These are phyloP conservation scores for Gaeumannomyces tritici DNA, from an alignment of 2,329 filamentous ascomycete species.

Conservation along the genomic window DNA sequence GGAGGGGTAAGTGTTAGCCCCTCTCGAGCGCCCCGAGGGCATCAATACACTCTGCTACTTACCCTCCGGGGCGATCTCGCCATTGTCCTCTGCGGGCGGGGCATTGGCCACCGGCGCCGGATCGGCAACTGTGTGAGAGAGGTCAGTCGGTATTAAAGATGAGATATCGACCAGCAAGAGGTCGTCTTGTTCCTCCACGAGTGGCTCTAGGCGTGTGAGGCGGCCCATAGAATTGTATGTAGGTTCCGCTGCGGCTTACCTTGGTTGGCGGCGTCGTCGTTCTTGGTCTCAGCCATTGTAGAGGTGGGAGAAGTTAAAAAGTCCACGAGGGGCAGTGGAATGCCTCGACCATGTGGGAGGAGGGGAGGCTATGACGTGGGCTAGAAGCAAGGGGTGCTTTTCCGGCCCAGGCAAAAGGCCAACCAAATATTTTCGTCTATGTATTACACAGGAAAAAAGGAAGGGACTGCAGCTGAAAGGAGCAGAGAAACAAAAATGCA, in stretches of 20 bases:
- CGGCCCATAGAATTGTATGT: not conserved
- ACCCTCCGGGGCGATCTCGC: slow-evolving; percentile 22
- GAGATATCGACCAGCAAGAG: not conserved
- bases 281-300: slow-evolving; percentile 3
- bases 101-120: slow-evolving; percentile 2
- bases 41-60: slow-evolving; percentile 4
- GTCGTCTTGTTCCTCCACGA: not conserved
- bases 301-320: not conserved
- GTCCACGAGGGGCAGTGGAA: not conserved
- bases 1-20: slow-evolving; percentile 7
- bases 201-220: not conserved
- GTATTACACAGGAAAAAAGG: not conserved
- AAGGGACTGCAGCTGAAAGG: not conserved
- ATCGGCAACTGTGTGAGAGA: slow-evolving; percentile 2
- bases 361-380: not conserved
- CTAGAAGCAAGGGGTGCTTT: not conserved
- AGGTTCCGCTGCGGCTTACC: not conserved
- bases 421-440: not conserved
- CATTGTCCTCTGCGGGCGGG: slow-evolving; percentile 11
- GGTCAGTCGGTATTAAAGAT: not conserved
- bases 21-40: not conserved
- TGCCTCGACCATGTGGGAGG: not conserved
- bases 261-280: not conserved
- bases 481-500: not conserved
- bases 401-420: not conserved